Evolutionary conservation across 129 eudicot species (phyloP).

Genomic region (Flaveria trinervia): DNA sequence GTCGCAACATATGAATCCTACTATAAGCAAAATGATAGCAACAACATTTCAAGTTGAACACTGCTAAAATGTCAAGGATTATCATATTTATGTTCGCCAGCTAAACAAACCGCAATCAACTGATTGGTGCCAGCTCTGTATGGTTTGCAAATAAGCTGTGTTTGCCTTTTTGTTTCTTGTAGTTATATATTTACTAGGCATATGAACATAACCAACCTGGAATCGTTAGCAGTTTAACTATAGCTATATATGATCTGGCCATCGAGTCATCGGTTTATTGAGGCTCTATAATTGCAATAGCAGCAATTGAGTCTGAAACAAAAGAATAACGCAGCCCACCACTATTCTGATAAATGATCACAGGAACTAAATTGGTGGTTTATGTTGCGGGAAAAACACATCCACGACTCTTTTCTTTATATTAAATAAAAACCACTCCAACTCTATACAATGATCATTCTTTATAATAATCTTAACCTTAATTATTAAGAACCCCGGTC

Average conservation of each 20-base stretch:
- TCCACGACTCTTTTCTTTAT: too few relatives aligned
- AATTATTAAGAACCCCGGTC: too few relatives aligned
- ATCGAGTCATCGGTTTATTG: background rate
- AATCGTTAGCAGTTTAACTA: background rate
- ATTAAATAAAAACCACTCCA: too few relatives aligned
- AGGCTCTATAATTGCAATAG: background rate
- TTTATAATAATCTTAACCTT: too few relatives aligned
- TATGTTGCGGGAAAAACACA: too few relatives aligned
- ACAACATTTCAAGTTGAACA: constrained; percentile 13
- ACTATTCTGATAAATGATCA: too few relatives aligned
- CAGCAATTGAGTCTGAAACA: too few relatives aligned
- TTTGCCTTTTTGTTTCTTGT: constrained; percentile 1
- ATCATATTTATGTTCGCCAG: background rate
- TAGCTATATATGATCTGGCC: background rate
- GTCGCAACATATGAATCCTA: constrained; percentile 72
- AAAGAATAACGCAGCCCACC: too few relatives aligned
- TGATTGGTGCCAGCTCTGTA: background rate
- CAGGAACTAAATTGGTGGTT: too few relatives aligned
- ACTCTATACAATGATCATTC: too few relatives aligned
- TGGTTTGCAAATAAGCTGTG: constrained; percentile 7
- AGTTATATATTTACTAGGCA: background rate
- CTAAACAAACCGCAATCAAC: background rate
- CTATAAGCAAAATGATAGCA: constrained; percentile 48
- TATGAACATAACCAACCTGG: background rate
- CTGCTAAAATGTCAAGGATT: background rate